phyloP scores from a whole-genome alignment of 2,329 filamentous ascomycete species.

The Diaporthe sp. region DNA sequence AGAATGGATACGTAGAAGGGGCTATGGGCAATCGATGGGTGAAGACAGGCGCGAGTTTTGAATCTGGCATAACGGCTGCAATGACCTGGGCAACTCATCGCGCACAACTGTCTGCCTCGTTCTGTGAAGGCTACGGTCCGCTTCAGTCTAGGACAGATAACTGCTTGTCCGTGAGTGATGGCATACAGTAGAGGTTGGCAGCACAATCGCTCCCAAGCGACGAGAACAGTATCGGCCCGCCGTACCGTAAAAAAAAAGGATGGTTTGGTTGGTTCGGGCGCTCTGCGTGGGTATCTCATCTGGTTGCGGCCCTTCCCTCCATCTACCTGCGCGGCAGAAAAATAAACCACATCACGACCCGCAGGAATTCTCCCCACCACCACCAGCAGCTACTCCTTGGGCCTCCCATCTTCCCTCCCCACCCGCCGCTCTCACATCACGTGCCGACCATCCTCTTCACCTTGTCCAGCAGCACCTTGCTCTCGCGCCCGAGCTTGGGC shows the following conservation, averaged over 20 bases:
- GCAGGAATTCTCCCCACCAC: neutral
- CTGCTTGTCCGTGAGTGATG: neutral
- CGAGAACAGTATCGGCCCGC: neutral
- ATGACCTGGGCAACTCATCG: neutral
- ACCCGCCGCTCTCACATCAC: neutral
- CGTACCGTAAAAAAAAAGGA: neutral
- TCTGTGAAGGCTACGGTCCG: fast-evolving
- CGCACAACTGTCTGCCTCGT: neutral
- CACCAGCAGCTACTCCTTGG: neutral
- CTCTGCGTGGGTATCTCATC: neutral
- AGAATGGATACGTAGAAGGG: neutral
- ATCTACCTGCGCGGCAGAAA: neutral
- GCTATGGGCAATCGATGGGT: neutral
- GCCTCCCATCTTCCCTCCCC: neutral
- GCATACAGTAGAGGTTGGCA: neutral
- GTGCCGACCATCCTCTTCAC: conserved; percentile 74
- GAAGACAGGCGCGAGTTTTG: neutral
- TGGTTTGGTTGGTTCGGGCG: neutral
- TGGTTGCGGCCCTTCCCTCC: neutral
- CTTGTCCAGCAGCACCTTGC: conserved; percentile 79
- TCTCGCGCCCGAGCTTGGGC: conserved; percentile 85
- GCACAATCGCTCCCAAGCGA: neutral
- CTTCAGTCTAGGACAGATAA: neutral
- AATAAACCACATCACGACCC: too few relatives aligned
- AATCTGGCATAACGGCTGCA: neutral